phyloP scores from a whole-genome alignment of 768 basidiomycete genomes.

The Fibroporia radiculosa region DNA sequence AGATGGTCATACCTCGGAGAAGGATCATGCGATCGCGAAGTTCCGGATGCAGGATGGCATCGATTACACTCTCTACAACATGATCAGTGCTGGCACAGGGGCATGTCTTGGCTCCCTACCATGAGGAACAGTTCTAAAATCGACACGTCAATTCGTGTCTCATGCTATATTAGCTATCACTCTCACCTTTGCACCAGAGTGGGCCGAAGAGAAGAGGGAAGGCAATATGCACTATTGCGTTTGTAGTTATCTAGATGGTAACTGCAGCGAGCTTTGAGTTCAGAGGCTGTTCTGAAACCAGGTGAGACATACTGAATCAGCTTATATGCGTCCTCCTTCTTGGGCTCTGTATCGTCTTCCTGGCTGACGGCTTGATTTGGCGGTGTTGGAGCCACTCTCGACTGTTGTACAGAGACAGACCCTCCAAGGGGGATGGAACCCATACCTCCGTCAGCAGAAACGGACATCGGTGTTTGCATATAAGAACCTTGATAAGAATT shows the following conservation, averaged over 20 bases:
- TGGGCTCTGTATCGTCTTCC: constrained; percentile 63
- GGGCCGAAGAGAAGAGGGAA: constrained; percentile 82
- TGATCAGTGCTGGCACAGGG: not conserved
- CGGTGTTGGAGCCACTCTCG: constrained; percentile 11
- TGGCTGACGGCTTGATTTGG: constrained; percentile 17
- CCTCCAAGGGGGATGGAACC: constrained; percentile 39
- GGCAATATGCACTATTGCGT: constrained; percentile 76
- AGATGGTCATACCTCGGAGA: constrained; percentile 51
- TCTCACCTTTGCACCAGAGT: constrained; percentile 76
- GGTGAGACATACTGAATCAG: constrained; percentile 57
- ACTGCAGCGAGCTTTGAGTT: constrained; percentile 28
- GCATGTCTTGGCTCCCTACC: constrained; percentile 31
- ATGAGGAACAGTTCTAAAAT: constrained; percentile 69
- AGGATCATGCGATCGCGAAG: constrained; percentile 89
- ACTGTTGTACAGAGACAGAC: constrained; percentile 28
- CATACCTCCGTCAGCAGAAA: constrained; percentile 49
- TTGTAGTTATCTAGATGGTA: constrained; percentile 91
- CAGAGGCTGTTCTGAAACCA: too few species aligned
- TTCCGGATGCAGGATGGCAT: constrained; percentile 83
- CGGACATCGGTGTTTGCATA: constrained; percentile 44
- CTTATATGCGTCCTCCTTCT: constrained; percentile 73
- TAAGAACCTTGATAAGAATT: constrained; percentile 34
- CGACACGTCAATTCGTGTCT: too few species aligned
- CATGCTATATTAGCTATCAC: not conserved
- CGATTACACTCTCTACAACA: constrained; percentile 76